Percentiles rank a stretch among this genome's conserved stretches.
These are phyloP conservation scores for Sistotremastrum suecicum DNA, from an alignment of 768 basidiomycete species.

Conservation along the genomic window DNA sequence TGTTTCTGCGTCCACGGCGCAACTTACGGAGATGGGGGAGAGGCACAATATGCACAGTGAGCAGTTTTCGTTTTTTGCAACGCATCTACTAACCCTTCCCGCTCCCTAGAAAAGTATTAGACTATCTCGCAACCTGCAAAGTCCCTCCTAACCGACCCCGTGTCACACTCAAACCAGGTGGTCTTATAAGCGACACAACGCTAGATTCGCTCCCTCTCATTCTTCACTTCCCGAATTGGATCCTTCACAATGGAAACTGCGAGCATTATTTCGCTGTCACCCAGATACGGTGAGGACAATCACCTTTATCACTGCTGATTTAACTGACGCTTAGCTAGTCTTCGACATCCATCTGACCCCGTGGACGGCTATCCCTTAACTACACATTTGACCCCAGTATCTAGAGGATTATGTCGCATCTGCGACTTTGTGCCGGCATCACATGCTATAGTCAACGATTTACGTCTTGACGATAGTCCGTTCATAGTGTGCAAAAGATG, in stretches of 20 bases:
- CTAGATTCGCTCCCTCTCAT: constrained; percentile 44
- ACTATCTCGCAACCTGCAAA: constrained; percentile 23
- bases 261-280: constrained; percentile 68
- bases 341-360: constrained; percentile 44
- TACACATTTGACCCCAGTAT: constrained; percentile 45
- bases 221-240: constrained; percentile 67
- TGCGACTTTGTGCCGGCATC: constrained; percentile 61
- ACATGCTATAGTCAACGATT: constrained; percentile 53
- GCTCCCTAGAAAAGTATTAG: constrained; percentile 30
- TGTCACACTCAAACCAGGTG: constrained; percentile 21
- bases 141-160: constrained; percentile 13
- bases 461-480: constrained; percentile 65
- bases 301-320: neutral
- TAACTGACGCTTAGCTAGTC: constrained; percentile 22
- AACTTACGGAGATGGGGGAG: constrained; percentile 41
- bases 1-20: constrained; percentile 49
- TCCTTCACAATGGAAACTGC: constrained; percentile 69
- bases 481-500: constrained; percentile 60
- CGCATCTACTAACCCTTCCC: constrained; percentile 2
- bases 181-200: constrained; percentile 30
- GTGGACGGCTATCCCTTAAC: constrained; percentile 51
- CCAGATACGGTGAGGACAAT: constrained; percentile 43
- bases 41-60: constrained; percentile 45
- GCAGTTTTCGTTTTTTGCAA: constrained; percentile 13
- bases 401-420: constrained; percentile 49